phyloP scores from a whole-genome alignment of 108 stramenopile genomes.

The Mediolabrus comicus region DNA sequence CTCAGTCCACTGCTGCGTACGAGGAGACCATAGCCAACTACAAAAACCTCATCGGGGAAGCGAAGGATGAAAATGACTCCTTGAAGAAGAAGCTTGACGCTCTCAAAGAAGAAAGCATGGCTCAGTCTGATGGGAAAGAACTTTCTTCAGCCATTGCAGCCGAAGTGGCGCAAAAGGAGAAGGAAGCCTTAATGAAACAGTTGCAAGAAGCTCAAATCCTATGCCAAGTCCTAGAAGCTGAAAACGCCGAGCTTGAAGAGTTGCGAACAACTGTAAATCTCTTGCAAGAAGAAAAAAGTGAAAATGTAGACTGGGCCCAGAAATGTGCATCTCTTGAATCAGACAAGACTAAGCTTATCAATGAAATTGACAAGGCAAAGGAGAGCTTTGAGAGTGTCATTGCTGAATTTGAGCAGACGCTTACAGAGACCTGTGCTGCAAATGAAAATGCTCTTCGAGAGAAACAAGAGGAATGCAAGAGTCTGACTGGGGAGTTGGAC shows the following conservation, averaged over 20 bases:
- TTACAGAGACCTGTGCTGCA: background rate
- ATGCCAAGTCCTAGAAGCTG: slow-evolving; percentile 1
- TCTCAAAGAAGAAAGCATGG: background rate
- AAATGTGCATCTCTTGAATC: background rate
- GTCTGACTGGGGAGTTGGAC: background rate
- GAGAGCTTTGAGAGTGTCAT: background rate
- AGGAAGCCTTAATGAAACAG: background rate
- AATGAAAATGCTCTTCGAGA: background rate
- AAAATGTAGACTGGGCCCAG: background rate
- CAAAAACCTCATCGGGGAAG: background rate
- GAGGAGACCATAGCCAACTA: background rate
- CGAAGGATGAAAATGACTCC: background rate
- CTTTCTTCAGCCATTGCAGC: background rate
- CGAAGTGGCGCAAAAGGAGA: background rate
- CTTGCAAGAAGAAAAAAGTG: too few species aligned
- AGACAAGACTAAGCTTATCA: background rate
- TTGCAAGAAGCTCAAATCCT: background rate
- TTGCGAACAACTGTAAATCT: background rate
- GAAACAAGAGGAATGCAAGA: background rate
- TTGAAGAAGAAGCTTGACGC: background rate
- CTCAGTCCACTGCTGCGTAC: background rate
- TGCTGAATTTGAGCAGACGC: background rate
- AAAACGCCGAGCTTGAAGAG: background rate
- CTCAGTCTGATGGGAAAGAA: background rate
- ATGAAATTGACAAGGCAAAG: background rate